Evolutionary conservation across 1,284 basidiomycete species (phyloP).

Genomic region (Lignosus rhinocerotis): DNA sequence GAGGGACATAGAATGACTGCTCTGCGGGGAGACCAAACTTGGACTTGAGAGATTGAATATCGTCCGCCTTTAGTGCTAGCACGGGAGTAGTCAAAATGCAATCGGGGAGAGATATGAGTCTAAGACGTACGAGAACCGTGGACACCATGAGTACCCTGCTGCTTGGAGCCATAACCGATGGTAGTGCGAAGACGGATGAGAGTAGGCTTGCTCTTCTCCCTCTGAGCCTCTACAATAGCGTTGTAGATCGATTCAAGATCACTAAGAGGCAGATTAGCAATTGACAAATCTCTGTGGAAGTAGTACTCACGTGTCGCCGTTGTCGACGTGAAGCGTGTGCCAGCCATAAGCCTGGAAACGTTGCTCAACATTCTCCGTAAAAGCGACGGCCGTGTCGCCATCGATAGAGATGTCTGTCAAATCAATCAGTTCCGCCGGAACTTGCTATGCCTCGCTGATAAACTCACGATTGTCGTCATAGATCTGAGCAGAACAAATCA

Average conservation of each 20-base stretch:
- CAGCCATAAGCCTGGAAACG: constrained; percentile 92
- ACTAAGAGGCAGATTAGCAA: constrained; percentile 37
- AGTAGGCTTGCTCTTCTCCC: constrained; percentile 82
- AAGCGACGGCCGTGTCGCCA: constrained; percentile 88
- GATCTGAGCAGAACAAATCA: constrained; percentile 46
- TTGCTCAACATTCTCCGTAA: constrained; percentile 91
- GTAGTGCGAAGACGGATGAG: constrained; percentile 87
- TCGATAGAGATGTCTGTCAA: constrained; percentile 90
- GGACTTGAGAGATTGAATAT: constrained; percentile 82
- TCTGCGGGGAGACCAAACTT: constrained; percentile 86
- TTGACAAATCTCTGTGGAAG: background rate
- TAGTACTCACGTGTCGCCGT: constrained; percentile 73
- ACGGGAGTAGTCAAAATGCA: background rate
- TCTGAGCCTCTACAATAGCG: constrained; percentile 78
- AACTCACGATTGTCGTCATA: constrained; percentile 87
- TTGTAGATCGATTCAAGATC: constrained; percentile 81
- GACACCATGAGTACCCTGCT: constrained; percentile 90
- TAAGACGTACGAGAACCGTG: constrained; percentile 79
- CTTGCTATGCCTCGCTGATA: background rate
- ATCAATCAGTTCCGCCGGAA: constrained; percentile 15
- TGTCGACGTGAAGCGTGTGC: constrained; percentile 85
- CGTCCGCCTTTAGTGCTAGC: constrained; percentile 88
- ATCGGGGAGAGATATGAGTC: background rate
- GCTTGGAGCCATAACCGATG: constrained; percentile 92
- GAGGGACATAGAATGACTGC: constrained; percentile 78